phyloP scores from a whole-genome alignment of 164 flowering plant genomes.

The Vitis cinerea region DNA sequence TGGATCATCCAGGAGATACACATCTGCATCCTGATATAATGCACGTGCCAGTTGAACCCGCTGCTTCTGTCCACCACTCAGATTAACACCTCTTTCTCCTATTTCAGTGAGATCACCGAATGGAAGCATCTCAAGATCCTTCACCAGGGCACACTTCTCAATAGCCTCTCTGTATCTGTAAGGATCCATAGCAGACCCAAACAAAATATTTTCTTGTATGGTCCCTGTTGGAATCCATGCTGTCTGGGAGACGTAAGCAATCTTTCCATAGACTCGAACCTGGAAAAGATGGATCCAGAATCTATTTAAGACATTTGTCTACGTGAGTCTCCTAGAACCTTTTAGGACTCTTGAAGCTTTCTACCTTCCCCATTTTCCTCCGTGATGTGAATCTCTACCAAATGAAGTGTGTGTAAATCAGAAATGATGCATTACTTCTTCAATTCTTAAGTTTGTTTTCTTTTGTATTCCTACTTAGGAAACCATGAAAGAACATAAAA shows the following conservation, averaged over 20 bases:
- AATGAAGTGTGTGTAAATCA: too few relatives aligned
- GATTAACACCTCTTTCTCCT: slow-evolving; percentile 88
- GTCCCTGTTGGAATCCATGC: slow-evolving; percentile 91
- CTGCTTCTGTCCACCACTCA: slow-evolving; percentile 96
- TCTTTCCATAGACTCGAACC: slow-evolving; percentile 64
- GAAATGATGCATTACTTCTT: too few relatives aligned
- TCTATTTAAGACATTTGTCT: background rate
- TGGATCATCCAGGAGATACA: slow-evolving; percentile 86
- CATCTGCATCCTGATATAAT: slow-evolving; percentile 76
- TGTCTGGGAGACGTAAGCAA: slow-evolving; percentile 82
- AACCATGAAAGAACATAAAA: too few relatives aligned
- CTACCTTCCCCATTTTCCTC: too few relatives aligned
- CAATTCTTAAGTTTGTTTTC: too few relatives aligned
- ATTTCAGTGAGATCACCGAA: slow-evolving; percentile 78
- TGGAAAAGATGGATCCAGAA: slow-evolving; percentile 17
- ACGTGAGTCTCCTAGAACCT: too few relatives aligned
- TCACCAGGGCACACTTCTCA: slow-evolving; percentile 59
- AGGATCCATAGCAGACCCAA: slow-evolving; percentile 61
- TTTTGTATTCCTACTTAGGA: too few relatives aligned
- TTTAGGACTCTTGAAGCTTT: too few relatives aligned
- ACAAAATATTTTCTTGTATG: slow-evolving; percentile 73
- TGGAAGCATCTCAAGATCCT: slow-evolving; percentile 78
- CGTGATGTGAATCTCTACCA: too few relatives aligned
- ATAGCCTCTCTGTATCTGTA: slow-evolving; percentile 54
- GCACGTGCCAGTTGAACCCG: slow-evolving; percentile 92